phyloP scores from a whole-genome alignment of 2,329 filamentous ascomycete species.

The Nannizziopsis barbatae region DNA sequence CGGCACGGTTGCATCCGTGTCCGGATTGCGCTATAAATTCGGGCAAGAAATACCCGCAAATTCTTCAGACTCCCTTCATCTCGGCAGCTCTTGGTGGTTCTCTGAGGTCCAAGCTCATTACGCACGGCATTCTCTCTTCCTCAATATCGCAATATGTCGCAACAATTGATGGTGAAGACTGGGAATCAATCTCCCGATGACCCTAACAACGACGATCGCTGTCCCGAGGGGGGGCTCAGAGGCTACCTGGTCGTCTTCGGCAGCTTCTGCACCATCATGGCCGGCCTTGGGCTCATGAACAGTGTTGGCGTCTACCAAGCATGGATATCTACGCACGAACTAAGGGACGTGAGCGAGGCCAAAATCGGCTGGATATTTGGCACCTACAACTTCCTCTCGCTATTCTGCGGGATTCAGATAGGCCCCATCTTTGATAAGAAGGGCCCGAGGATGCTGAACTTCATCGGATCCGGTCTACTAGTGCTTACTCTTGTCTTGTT shows the following conservation, averaged over 20 bases:
- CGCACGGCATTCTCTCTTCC: no score
- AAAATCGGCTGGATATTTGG: constrained; percentile 35
- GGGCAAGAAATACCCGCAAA: no score
- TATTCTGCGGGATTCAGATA: constrained; percentile 26
- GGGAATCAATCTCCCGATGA: no score
- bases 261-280: not conserved
- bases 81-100: no score
- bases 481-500: constrained; percentile 24
- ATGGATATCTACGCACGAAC: not conserved
- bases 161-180: no score
- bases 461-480: constrained; percentile 23
- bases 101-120: no score
- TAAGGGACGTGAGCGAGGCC: no score
- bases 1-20: no score
- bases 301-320: not conserved
- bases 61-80: no score
- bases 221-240: not conserved
- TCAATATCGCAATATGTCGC: no score
- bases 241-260: not conserved
- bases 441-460: constrained; percentile 23
- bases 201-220: no score
- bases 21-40: no score
- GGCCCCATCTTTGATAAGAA: constrained; percentile 32
- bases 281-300: not conserved
- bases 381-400: constrained; percentile 32